phyloP scores from a whole-genome alignment of 331 rosid species.

The Acacia concinna region DNA sequence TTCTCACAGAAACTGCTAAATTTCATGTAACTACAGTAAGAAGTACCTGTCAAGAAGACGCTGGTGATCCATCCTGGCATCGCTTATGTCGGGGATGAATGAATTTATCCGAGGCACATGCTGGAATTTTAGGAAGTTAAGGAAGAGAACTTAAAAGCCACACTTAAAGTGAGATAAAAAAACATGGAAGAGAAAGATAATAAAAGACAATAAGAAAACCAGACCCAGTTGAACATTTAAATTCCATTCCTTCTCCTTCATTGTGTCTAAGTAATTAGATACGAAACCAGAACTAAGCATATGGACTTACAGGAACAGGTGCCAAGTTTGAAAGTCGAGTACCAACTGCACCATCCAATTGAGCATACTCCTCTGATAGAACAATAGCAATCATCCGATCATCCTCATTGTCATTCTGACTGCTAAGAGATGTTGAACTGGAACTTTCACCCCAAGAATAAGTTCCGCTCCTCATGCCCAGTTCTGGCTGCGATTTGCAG shows the following conservation, averaged over 20 bases:
- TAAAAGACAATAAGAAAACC: not conserved
- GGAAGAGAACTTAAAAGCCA: too few relatives aligned
- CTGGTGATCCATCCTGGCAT: conserved; percentile 83
- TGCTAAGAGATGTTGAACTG: conserved; percentile 63
- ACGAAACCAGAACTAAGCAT: not conserved
- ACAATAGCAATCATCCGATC: conserved; percentile 83
- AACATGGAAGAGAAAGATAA: not conserved
- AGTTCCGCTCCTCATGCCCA: conserved; percentile 50
- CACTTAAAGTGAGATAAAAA: not conserved
- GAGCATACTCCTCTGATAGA: conserved; percentile 84
- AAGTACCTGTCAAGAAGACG: conserved; percentile 80
- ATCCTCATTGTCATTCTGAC: conserved; percentile 63
- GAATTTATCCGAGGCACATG: conserved; percentile 87
- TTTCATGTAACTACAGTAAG: conserved; percentile 18
- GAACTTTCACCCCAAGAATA: conserved; percentile 64
- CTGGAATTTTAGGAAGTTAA: conserved; percentile 45
- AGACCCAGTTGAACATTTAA: not conserved
- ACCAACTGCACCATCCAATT: conserved; percentile 69
- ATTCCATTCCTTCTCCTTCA: not conserved
- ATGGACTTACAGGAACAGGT: conserved; percentile 60
- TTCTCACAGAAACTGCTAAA: conserved; percentile 3
- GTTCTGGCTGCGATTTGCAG: not conserved
- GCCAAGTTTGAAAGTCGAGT: conserved; percentile 71
- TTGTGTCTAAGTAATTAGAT: not conserved
- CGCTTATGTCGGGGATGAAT: conserved; percentile 65